Conservation (phyloP, 805 yeast genomes). For the Saturnispora gosingensis region DNA sequence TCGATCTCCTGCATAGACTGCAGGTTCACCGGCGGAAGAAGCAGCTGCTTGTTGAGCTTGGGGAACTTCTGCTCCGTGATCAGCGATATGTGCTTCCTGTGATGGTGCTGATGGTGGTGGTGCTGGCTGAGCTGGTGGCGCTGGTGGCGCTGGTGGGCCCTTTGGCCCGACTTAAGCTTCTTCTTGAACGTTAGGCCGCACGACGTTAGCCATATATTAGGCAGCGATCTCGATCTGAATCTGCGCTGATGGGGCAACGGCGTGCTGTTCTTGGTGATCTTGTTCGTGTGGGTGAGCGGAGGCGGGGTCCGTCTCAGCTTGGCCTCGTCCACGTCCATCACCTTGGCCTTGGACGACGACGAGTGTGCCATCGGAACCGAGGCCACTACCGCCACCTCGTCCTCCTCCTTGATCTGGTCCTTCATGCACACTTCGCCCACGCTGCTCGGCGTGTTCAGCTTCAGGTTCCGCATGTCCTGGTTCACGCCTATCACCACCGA, state of each 20-base stretch:
- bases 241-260: conserved; percentile 17
- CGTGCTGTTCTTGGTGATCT: not conserved
- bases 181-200: not conserved
- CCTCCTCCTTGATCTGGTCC: not conserved
- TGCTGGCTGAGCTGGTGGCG: not conserved
- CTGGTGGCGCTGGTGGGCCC: not conserved
- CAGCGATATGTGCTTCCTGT: not conserved
- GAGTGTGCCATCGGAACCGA: not conserved
- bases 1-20: conserved; percentile 81
- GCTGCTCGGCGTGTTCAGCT: not conserved
- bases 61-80: not conserved
- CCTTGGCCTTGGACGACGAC: not conserved
- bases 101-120: conserved; percentile 1
- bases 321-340: not conserved
- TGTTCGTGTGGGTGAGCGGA: not conserved
- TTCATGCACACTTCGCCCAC: conserved; percentile 1
- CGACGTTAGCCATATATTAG: conserved; percentile 27
- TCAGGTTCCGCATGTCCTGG: not conserved
- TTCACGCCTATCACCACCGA: not conserved
- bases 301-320: not conserved
- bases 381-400: not conserved
- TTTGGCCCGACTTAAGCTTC: not conserved
- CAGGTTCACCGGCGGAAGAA: conserved; percentile 72
- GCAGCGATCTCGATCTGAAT: conserved; percentile 28
- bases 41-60: conserved; percentile 12